These are phyloP conservation scores for Harrya chromipes DNA, from an alignment of 768 basidiomycete species.

Conservation along the genomic window DNA sequence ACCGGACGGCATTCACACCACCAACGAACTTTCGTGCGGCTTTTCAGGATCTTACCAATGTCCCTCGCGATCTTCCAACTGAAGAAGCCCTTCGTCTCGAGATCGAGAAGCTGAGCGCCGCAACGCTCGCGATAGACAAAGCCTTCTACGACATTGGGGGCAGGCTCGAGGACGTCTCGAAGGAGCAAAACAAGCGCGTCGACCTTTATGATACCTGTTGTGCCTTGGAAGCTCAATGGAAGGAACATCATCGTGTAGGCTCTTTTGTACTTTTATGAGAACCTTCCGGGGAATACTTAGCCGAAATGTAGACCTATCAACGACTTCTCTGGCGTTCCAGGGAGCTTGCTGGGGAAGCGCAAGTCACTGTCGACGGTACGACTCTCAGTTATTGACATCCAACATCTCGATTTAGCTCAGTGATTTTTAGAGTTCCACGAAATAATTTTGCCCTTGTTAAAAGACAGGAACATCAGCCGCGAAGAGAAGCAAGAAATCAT, in stretches of 20 bases:
- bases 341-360: slow-evolving; percentile 20
- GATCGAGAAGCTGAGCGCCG: slow-evolving; percentile 14
- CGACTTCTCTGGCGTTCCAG: slow-evolving; percentile 19
- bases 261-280: no score
- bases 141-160: slow-evolving; percentile 15
- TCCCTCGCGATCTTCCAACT: slow-evolving; percentile 5
- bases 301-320: slow-evolving; percentile 10
- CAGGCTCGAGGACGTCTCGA: slow-evolving; percentile 4
- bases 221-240: slow-evolving; percentile 15
- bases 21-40: neutral
- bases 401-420: neutral
- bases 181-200: slow-evolving; percentile 5
- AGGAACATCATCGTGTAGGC: slow-evolving; percentile 11
- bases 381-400: neutral
- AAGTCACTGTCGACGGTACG: slow-evolving; percentile 17
- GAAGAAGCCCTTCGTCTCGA: slow-evolving; percentile 15
- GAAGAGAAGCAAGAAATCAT: slow-evolving; percentile 15
- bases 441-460: slow-evolving; percentile 13
- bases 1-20: neutral
- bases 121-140: slow-evolving; percentile 17
- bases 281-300: neutral
- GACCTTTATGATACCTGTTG: slow-evolving; percentile 13
- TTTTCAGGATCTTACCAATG: neutral
- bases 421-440: slow-evolving; percentile 13
- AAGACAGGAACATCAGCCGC: neutral